Evolutionary conservation across 805 yeast species (phyloP), one percentile per base, ranked within the genome.

Genomic region (Jamesozyma rosinii): DNA sequence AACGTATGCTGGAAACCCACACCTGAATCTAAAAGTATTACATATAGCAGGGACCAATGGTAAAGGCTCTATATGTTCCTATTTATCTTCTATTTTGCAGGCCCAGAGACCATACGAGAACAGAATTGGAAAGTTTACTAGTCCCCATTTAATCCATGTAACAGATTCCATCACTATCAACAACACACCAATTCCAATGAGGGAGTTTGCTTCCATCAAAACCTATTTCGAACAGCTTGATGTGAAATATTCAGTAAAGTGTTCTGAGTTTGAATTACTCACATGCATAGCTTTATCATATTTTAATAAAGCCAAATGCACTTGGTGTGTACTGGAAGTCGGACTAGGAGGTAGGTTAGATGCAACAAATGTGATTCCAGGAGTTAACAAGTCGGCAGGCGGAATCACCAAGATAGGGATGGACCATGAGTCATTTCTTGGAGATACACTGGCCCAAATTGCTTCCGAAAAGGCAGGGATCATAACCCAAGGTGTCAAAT

Each of bases 21-120:
- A 86, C 33, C 52, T 60, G 14, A 52, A 65, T 4, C 77, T 77
- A 55, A 75, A 76, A 47, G 79, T 87, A 0, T 67, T 92, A n/a
- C 98, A 92, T 57, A 74, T 92, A 3, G 96, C 96, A 0, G 98
- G 98, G 0, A 90, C 98, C 8, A 90, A 90, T 58, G 98, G 98
- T 0, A 90, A 90, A 57, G 98, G 98, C 0, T 88, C 97, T 0
- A 84, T 89, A 0, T 79, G 95, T 45, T 80, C 96, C 0, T 89
- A 88, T 58, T 45, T 92, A 8, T 71, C 87, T 3, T 77, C 87
- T 15, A 69, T 81, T 2, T 61, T 89, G 21, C 69, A 75, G 18
- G 58, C 61, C 13, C 43, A 44, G 68, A 31, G 29, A 3, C 40
- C 24, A 17, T 44, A 31, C 19, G 35, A 26, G 13, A 40, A 18